Base-by-base conservation (phyloP, 768 basidiomycete genomes). In the Phallus indusiatus region DNA sequence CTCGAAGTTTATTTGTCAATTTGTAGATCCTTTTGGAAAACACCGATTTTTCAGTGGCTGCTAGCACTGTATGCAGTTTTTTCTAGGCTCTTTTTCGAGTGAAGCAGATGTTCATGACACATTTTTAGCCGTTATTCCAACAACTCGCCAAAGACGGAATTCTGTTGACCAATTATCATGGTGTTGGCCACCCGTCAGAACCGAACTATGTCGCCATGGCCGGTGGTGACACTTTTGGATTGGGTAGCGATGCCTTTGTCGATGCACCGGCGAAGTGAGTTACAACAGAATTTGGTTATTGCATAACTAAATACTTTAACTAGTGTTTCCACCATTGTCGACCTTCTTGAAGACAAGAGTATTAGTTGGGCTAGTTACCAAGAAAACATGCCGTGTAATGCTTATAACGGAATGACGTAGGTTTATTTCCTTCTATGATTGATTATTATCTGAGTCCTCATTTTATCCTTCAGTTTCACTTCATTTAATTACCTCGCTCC, bases 11-110 rank as follows among this genome's bases (percentile, higher is more conserved):
- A 42, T 10, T 10, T n/a, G n/a, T 42, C 12, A 73, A 77, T 62
- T 68, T 71, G 62, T 67, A 77, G 63, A 81, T 84, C 59, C 83
- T 79, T 79, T 71, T 86, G 37, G 84, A 85, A 66, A 86, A 84
- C 67, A 83, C 81, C 16, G 77, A 84, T 64, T 85, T 71, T 60
- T 66, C 62, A 10, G 64, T 63, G 56, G 73, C 69, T 58, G 66
- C 54, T 14, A 55, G 63, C 33, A 61, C 53, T 5, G 60, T 54
- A 47, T 34, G 34, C 20, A 20, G 46, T 22, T 9, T 22, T 14
- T 22, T 12, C 1, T 4, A 6, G 42, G 4, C n/a, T 42, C 42
- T n/a, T 11, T n/a, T n/a, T 42, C 36, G 11, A 14, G 14, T 51
- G 50, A 51, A 51, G n/a, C 7, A 14, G 50, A 51, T 22, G 11